A percentile compares a stretch with the other conserved stretches of the same genome.
These are phyloP conservation scores for Eleusine indica DNA, from an alignment of 176 grass and related monocot species.

Conservation along the genomic window DNA sequence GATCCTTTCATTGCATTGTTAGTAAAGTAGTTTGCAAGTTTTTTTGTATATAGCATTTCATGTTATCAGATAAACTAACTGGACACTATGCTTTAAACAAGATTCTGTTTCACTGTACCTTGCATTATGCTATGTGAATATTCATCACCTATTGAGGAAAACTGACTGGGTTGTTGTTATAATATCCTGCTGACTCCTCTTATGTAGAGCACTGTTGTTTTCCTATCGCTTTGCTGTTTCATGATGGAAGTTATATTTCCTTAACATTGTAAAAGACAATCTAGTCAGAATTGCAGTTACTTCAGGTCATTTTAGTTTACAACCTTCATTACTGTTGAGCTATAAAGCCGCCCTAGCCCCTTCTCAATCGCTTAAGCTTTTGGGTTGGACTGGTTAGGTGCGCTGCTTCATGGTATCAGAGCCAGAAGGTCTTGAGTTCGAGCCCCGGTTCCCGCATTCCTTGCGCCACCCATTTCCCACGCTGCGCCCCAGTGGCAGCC, in stretches of 20 bases:
- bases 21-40: background rate
- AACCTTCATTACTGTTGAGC: background rate
- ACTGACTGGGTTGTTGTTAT: background rate
- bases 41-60: constrained; percentile 19
- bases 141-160: background rate
- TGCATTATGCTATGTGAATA: constrained; percentile 7
- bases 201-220: background rate
- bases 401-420: too few relatives aligned
- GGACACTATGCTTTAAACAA: background rate
- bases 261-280: background rate
- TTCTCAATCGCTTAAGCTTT: too few relatives aligned
- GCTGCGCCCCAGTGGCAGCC: too few relatives aligned
- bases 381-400: too few relatives aligned
- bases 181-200: background rate
- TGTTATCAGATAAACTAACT: constrained; percentile 17
- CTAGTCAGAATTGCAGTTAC: constrained; percentile 14
- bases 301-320: background rate
- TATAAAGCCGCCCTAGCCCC: too few relatives aligned
- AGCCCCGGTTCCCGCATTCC: too few relatives aligned
- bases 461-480: too few relatives aligned
- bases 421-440: too few relatives aligned
- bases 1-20: background rate
- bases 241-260: background rate
- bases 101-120: background rate
- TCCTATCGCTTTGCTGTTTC: background rate